Evolutionary conservation across 129 eudicot genomes (phyloP), one percentile per base, ranked within the genome.

Genomic region (Tagetes patula): DNA sequence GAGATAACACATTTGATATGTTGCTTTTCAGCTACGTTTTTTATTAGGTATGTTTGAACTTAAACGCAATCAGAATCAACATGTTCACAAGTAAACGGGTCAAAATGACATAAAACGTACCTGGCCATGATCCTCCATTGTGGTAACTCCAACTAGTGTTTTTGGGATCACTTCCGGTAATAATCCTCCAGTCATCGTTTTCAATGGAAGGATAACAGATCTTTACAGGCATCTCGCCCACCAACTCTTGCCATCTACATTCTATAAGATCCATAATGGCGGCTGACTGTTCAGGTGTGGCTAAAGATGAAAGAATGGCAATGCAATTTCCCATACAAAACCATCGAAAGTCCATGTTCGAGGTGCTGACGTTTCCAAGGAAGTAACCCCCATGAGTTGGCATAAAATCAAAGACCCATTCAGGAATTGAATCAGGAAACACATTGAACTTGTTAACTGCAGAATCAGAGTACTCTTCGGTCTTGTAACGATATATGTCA

Each of bases 41-140:
- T 6, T 2, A 40, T 40, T 40, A 40, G 43, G 43, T 6, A 12
- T 20, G 3, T 11, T 3, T 48, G 4, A 45, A 45, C 7, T 6
- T 6, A 45, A 45, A 45, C 11, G 43, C 43, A 40, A 40, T 40
- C 43, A 3, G 43, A 40, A 40, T 40, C 43, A 3, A 40, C 43
- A 40, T 40, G 43, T 40, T 40, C 6, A 6, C 6, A 6, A 40
- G 43, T 40, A 40, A 40, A 40, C 6, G 4, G 4, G 43, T 40
- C 34, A 77, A 2, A 59, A 34, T 37, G 2, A 2, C 3, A 55
- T 33, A 78, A 34, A 69, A 31, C 9, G 58, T 81, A 91, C 98
- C 98, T 81, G 98, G 98, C 98, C 98, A 93, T 14, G 98, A 93
- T 41, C 98, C 98, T 50, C 96, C 98, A 69, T 93, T 93, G 78